Evolutionary conservation across 2,329 filamentous ascomycete species (phyloP).

Genomic region (Lasiodiplodia gonubiensis): DNA sequence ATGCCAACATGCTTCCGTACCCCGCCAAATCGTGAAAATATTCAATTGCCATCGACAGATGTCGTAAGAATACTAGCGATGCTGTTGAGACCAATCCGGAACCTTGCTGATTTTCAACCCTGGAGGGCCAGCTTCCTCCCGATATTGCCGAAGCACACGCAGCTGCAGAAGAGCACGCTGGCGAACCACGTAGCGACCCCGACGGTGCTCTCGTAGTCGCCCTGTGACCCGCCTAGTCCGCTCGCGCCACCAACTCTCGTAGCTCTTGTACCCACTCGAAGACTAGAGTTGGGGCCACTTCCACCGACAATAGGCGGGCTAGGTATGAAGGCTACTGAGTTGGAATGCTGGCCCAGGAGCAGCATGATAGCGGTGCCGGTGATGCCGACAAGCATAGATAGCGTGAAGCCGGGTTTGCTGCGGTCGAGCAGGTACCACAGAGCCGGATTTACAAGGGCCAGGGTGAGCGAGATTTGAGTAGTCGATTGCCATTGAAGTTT

Average conservation of each 20-base stretch:
- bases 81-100: background rate
- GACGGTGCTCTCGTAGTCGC: conserved; percentile 39
- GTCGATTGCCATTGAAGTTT: conserved; percentile 93
- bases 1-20: background rate
- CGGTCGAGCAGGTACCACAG: conserved; percentile 97
- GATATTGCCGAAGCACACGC: conserved; percentile 95
- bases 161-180: conserved; percentile 92
- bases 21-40: background rate
- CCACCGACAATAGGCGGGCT: conserved; percentile 53
- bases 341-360: conserved; percentile 75
- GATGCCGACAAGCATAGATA: conserved; percentile 76
- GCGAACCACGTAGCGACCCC: conserved; percentile 81
- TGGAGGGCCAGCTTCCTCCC: conserved; percentile 71
- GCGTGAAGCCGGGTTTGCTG: conserved; percentile 79
- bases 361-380: conserved; percentile 76
- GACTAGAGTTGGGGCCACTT: conserved; percentile 11
- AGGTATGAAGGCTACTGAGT: conserved; percentile 59
- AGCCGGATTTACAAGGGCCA: conserved; percentile 89
- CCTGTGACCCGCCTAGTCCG: conserved; percentile 22
- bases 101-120: background rate
- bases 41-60: background rate
- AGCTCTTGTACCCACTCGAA: conserved; percentile 23
- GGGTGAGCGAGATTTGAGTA: conserved; percentile 86
- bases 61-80: background rate
- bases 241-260: conserved; percentile 21